Percentiles rank a stretch among this genome's conserved stretches.
Evolutionary conservation across 805 yeast genomes (phyloP).

Genomic region (Torulaspora delbrueckii): DNA sequence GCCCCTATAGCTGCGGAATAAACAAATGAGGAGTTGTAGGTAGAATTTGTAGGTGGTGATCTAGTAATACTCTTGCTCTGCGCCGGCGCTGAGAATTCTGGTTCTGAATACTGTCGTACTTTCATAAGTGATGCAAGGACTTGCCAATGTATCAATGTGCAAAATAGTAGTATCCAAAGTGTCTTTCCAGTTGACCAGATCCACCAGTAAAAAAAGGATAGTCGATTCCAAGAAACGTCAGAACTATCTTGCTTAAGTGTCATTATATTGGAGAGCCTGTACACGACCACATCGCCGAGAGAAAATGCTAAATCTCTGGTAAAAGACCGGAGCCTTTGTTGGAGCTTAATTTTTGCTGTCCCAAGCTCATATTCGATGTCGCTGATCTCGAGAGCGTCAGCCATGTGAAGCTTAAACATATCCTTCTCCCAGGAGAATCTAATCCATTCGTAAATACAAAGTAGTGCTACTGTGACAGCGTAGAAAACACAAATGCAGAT

Average conservation of each 20-base stretch:
- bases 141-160: conserved; percentile 13
- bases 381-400: neutral
- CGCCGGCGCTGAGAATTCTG: neutral
- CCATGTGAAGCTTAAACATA: conserved; percentile 9
- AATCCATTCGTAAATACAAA: conserved; percentile 8
- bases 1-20: conserved; percentile 4
- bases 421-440: conserved; percentile 5
- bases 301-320: conserved; percentile 5
- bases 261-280: conserved; percentile 5
- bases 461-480: conserved; percentile 1
- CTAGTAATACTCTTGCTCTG: neutral
- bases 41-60: neutral
- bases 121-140: conserved; percentile 1
- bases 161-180: conserved; percentile 11
- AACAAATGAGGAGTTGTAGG: neutral
- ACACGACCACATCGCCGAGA: conserved; percentile 2
- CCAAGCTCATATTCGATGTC: neutral
- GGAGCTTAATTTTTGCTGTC: conserved; percentile 2
- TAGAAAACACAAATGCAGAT: conserved; percentile 3
- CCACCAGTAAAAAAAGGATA: conserved; percentile 13
- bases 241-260: neutral
- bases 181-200: conserved; percentile 12
- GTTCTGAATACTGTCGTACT: neutral
- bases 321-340: conserved; percentile 7
- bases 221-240: conserved; percentile 2